These are phyloP conservation scores for Platismatia glauca DNA, from an alignment of 495 filamentous ascomycete species.

Conservation along the genomic window DNA sequence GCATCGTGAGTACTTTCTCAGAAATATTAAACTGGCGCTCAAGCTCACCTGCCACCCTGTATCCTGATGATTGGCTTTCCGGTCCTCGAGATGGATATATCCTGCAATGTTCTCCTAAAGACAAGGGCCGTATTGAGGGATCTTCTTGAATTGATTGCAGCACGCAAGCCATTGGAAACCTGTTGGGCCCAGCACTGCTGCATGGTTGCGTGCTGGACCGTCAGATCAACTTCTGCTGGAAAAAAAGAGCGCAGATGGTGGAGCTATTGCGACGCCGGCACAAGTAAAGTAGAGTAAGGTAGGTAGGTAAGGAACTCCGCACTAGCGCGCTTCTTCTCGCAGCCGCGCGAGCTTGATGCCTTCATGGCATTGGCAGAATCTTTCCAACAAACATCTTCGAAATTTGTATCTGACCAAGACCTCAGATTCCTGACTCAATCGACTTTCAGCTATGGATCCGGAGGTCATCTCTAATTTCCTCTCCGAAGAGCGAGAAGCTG, in stretches of 20 bases:
- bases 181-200: slow-evolving; percentile 39
- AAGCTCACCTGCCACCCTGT: slow-evolving; percentile 70
- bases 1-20: slow-evolving; percentile 13
- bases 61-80: slow-evolving; percentile 77
- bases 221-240: background rate
- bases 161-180: slow-evolving; percentile 28
- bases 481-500: slow-evolving; percentile 69
- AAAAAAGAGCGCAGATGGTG: background rate
- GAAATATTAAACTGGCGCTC: slow-evolving; percentile 16
- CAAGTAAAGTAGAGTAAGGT: no score
- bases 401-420: background rate
- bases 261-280: background rate
- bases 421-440: background rate
- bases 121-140: background rate
- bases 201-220: slow-evolving; percentile 28
- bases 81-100: slow-evolving; percentile 76
- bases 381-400: background rate
- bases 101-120: slow-evolving; percentile 46
- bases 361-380: background rate
- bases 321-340: slow-evolving; percentile 5
- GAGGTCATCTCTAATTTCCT: slow-evolving; percentile 90
- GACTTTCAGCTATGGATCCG: slow-evolving; percentile 51
- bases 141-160: background rate
- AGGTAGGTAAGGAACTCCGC: background rate
- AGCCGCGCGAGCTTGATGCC: slow-evolving; percentile 4